Percentiles rank a stretch among this genome's conserved stretches.
Evolutionary conservation across 2,329 filamentous ascomycete species (phyloP).

Genomic region (Fusarium pseudoanthophilum): DNA sequence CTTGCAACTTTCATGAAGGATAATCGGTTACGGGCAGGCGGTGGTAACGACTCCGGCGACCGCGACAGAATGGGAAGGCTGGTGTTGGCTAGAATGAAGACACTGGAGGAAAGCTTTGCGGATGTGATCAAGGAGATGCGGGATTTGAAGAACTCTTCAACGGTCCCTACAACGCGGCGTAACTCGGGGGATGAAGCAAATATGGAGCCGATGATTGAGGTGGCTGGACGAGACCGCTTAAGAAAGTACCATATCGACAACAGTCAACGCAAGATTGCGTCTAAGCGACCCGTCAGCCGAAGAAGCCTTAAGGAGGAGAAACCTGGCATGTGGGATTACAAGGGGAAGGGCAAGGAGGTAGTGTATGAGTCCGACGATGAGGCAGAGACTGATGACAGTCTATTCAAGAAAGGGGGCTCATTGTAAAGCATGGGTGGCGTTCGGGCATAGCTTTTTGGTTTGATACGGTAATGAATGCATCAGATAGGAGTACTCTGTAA

Average conservation of each 20-base stretch:
- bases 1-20: slow-evolving; percentile 75
- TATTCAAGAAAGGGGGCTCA: slow-evolving; percentile 55
- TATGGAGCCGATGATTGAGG: slow-evolving; percentile 47
- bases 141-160: slow-evolving; percentile 63
- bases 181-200: slow-evolving; percentile 59
- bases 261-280: slow-evolving; percentile 43
- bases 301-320: slow-evolving; percentile 57
- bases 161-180: slow-evolving; percentile 59
- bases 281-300: slow-evolving; percentile 53
- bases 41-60: slow-evolving; percentile 54
- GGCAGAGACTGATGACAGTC: slow-evolving; percentile 45
- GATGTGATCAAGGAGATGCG: slow-evolving; percentile 87
- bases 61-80: slow-evolving; percentile 80
- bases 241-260: slow-evolving; percentile 41
- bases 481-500: slow-evolving; percentile 32
- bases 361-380: slow-evolving; percentile 52
- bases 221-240: slow-evolving; percentile 48
- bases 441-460: slow-evolving; percentile 17
- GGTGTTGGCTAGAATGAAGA: slow-evolving; percentile 91
- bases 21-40: slow-evolving; percentile 61
- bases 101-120: slow-evolving; percentile 87
- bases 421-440: slow-evolving; percentile 47
- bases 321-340: slow-evolving; percentile 48
- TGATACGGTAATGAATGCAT: slow-evolving; percentile 33
- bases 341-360: slow-evolving; percentile 62